Conservation (phyloP, 805 yeast genomes). For the Candida andamanensis region DNA sequence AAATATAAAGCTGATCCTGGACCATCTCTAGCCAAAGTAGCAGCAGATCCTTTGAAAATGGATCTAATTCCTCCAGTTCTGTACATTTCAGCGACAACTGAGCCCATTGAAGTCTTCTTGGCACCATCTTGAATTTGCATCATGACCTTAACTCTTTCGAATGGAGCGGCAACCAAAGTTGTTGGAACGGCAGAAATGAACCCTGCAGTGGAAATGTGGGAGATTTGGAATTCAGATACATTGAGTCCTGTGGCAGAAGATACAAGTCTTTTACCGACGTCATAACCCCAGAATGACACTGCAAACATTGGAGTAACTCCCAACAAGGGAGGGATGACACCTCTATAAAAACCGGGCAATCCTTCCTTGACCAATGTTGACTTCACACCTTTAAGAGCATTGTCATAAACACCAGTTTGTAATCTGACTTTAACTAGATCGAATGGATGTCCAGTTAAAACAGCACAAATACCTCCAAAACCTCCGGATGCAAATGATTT, state of each 20-base stretch:
- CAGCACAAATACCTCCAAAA: conserved; percentile 95
- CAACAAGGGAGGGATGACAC: conserved; percentile 89
- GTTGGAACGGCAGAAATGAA: conserved; percentile 93
- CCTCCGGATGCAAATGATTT: conserved; percentile 93
- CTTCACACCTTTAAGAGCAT: conserved; percentile 63
- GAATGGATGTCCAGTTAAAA: conserved; percentile 92
- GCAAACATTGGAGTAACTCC: conserved; percentile 99
- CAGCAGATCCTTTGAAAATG: conserved; percentile 83
- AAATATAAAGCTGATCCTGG: conserved; percentile 96
- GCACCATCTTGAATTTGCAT: conserved; percentile 68
- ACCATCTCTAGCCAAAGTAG: conserved; percentile 93
- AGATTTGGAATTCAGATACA: conserved; percentile 47
- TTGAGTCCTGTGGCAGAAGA: conserved; percentile 34
- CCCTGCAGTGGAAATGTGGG: conserved; percentile 85
- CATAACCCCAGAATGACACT: conserved; percentile 97
- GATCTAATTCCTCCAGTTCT: conserved; percentile 79
- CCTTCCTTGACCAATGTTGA: conserved; percentile 73
- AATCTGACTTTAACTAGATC: conserved; percentile 88
- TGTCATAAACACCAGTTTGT: conserved; percentile 71
- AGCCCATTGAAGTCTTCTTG: conserved; percentile 46
- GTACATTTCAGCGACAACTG: conserved; percentile 64
- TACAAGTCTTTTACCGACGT: conserved; percentile 79
- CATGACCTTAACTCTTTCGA: conserved; percentile 92
- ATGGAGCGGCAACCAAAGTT: conserved; percentile 94
- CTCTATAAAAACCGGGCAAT: conserved; percentile 78